These are phyloP conservation scores for Alternaria gaisen DNA, from an alignment of 2,329 filamentous ascomycete species.

Conservation along the genomic window DNA sequence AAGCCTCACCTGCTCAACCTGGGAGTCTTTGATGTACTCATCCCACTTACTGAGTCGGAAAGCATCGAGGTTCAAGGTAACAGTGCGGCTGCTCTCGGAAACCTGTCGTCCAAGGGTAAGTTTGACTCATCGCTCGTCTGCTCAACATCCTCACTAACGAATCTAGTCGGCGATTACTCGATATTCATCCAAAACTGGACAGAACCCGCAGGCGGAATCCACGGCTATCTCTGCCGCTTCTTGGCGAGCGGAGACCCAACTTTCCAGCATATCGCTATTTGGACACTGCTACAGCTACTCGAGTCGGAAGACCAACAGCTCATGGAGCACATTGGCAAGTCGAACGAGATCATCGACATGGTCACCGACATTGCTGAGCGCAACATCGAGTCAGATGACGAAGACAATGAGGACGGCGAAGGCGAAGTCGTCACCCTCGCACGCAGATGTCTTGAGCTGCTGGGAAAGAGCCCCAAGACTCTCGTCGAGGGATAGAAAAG, in stretches of 20 bases:
- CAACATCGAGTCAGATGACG: slow-evolving; percentile 85
- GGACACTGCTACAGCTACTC: slow-evolving; percentile 93
- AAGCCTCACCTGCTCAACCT: slow-evolving; percentile 90
- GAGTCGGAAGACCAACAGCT: slow-evolving; percentile 93
- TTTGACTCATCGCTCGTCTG: neutral
- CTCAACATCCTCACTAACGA: slow-evolving; percentile 35
- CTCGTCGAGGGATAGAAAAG: slow-evolving; percentile 77
- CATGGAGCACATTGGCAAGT: slow-evolving; percentile 87
- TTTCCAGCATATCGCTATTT: slow-evolving; percentile 99
- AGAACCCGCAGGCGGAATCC: slow-evolving; percentile 90
- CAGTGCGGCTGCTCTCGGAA: slow-evolving; percentile 93
- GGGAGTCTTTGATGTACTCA: slow-evolving; percentile 95
- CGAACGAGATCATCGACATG: slow-evolving; percentile 89
- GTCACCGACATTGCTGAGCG: slow-evolving; percentile 91
- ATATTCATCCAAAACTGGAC: slow-evolving; percentile 96
- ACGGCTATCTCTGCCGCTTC: slow-evolving; percentile 93
- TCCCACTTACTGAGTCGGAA: slow-evolving; percentile 91
- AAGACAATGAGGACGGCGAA: slow-evolving; percentile 88
- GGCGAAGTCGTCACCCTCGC: slow-evolving; percentile 92
- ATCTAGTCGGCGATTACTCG: slow-evolving; percentile 88
- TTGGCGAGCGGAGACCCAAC: slow-evolving; percentile 93
- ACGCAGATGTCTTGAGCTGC: slow-evolving; percentile 85
- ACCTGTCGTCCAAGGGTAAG: slow-evolving; percentile 93
- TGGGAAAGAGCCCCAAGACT: slow-evolving; percentile 80
- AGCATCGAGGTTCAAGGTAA: slow-evolving; percentile 99